Percentiles rank a stretch among this genome's conserved stretches.
Evolutionary conservation across 148 eudicot genomes (phyloP).

Genomic region (Pharnaceum exiguum): DNA sequence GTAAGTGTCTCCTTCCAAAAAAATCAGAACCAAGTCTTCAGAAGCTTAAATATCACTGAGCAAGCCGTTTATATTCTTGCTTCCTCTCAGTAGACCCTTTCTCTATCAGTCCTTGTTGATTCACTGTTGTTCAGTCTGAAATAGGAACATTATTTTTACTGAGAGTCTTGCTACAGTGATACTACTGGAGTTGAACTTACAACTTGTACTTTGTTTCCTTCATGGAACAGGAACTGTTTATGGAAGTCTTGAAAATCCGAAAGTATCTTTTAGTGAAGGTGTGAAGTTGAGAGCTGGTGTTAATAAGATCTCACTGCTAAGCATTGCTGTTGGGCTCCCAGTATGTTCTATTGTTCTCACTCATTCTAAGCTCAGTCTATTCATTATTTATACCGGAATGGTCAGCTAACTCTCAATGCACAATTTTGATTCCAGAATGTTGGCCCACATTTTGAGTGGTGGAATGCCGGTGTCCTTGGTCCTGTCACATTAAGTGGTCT

Average conservation of each 20-base stretch:
- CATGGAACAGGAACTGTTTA: slow-evolving; percentile 61
- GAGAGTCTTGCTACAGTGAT: too few relatives aligned
- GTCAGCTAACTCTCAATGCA: not conserved
- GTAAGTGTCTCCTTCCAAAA: slow-evolving; percentile 24
- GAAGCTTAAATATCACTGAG: not conserved
- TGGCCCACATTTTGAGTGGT: slow-evolving; percentile 67
- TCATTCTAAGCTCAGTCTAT: not conserved
- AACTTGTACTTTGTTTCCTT: not conserved
- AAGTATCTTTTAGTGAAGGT: slow-evolving; percentile 54
- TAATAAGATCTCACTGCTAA: slow-evolving; percentile 79
- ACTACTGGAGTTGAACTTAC: not conserved
- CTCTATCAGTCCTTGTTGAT: not conserved
- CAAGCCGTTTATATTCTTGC: too few relatives aligned
- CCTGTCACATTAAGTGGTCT: slow-evolving; percentile 69
- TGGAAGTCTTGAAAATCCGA: slow-evolving; percentile 83
- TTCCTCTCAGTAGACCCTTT: too few relatives aligned
- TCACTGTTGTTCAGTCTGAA: too few relatives aligned
- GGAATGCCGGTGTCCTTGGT: slow-evolving; percentile 86
- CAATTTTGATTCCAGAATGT: slow-evolving; percentile 44
- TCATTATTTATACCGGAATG: not conserved
- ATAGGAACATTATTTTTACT: too few relatives aligned
- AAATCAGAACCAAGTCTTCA: not conserved
- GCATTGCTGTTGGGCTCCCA: slow-evolving; percentile 97
- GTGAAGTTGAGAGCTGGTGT: slow-evolving; percentile 82
- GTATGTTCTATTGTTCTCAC: slow-evolving; percentile 37